These are phyloP conservation scores for Nymphaea colorata DNA, from an alignment of 164 flowering plant genomes.

Conservation along the genomic window DNA sequence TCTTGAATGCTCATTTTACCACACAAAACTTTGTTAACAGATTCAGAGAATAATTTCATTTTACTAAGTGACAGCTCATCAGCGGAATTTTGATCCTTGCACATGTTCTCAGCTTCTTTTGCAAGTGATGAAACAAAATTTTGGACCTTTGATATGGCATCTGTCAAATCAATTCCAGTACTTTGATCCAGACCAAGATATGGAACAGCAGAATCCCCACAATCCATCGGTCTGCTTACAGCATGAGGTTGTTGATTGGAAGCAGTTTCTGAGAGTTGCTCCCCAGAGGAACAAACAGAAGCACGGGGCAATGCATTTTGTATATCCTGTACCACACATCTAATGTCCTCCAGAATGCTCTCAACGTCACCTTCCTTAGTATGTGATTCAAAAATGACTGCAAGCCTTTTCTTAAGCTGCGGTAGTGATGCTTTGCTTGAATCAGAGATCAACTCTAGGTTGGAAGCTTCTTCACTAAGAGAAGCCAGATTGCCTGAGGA, in stretches of 20 bases:
- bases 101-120: conserved; percentile 47
- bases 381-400: conserved; percentile 17
- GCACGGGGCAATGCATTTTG: conserved; percentile 24
- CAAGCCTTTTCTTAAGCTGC: conserved; percentile 17
- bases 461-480: conserved; percentile 8
- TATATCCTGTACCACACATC: conserved; percentile 32
- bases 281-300: background rate
- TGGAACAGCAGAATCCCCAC: conserved; percentile 14
- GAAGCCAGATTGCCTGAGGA: conserved; percentile 11
- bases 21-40: conserved; percentile 30
- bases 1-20: conserved; percentile 28
- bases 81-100: conserved; percentile 22
- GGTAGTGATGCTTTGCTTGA: conserved; percentile 5
- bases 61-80: conserved; percentile 26
- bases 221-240: conserved; percentile 18
- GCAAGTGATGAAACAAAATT: conserved; percentile 52
- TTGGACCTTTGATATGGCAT: conserved; percentile 57
- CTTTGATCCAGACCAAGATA: conserved; percentile 6
- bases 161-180: conserved; percentile 21
- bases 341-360: conserved; percentile 43
- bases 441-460: conserved; percentile 4
- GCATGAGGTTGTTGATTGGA: conserved; percentile 23
- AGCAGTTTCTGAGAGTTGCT: conserved; percentile 13
- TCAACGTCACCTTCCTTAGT: conserved; percentile 13
- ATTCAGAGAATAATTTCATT: conserved; percentile 40